Base-by-base conservation (phyloP, 495 filamentous ascomycete genomes). In the Penicillium paxilli region DNA sequence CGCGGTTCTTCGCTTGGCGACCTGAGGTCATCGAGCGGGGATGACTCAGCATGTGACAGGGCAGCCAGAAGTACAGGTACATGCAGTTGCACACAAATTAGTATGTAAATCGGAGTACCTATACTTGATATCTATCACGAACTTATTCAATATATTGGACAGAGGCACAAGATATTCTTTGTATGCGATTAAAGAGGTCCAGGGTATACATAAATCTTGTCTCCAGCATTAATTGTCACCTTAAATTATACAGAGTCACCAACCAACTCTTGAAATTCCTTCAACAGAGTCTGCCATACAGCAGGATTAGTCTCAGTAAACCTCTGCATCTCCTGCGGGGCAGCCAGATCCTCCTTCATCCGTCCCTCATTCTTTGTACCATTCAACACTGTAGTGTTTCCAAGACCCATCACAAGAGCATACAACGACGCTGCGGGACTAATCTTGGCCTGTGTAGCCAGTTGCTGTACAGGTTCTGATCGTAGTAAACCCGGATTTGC, bases 291-390 rank as follows among this genome's bases (percentile, higher is more conserved):
- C 33, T 72, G 59, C 84, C 84, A 87, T 17, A 62, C 51, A 5
- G 64, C 66, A 25, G 61, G 70, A 9, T 77, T 67, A 16, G 60
- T 70, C 56, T 67, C 67, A 19, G 72, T 71, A 58, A 82, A 84
- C 45, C 54, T 56, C 52, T 75, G 71, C 30, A 89, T 70, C 32
- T 58, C 69, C 49, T 71, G 68, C n/a, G 80, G 56, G 3, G 77
- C 80, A 37, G 78, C 75, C 52, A 92, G 59, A 67, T 92, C 88
- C 33, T 75, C 77, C 54, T 63, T 70, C 89, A 93, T 93, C 32
- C 80, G 81, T 47, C 58, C 72, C 55, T 71, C 63, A 30, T 80
- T 82, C 23, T 75, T 87, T 5, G 88, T 92, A 23, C 90, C 90
- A 64, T 92, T 83, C 58, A 93, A 64, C 24, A 92, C 73, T 2